Percentiles rank a stretch among this genome's conserved stretches.
Evolutionary conservation across 345 rosid species (phyloP).

Genomic region (Firmiana major): DNA sequence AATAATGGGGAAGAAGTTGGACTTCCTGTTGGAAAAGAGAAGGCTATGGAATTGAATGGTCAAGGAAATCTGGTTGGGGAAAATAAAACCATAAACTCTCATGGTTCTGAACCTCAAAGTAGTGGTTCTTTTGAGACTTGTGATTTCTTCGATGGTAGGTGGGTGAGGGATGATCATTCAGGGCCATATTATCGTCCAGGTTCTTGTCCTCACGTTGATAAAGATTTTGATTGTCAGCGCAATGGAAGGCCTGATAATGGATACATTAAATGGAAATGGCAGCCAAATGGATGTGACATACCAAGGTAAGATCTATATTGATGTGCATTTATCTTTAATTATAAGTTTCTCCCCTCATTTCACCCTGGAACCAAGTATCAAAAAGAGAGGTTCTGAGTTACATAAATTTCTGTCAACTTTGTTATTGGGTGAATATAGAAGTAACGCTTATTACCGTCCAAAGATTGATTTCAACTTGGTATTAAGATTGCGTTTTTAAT

Average conservation of each 20-base stretch:
- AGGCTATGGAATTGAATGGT: not conserved
- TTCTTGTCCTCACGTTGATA: slow-evolving; percentile 78
- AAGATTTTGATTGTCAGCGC: slow-evolving; percentile 25
- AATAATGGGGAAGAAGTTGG: slow-evolving; percentile 4
- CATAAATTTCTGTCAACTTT: not conserved
- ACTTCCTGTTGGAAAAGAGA: slow-evolving; percentile 15
- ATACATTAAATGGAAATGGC: slow-evolving; percentile 77
- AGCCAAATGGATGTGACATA: slow-evolving; percentile 66
- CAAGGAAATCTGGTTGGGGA: slow-evolving; percentile 1
- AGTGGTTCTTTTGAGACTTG: slow-evolving; percentile 35
- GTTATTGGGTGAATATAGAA: not conserved
- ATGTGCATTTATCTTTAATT: not conserved
- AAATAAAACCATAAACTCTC: not conserved
- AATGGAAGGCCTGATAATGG: slow-evolving; percentile 60
- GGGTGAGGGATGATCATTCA: slow-evolving; percentile 62
- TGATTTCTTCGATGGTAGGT: slow-evolving; percentile 71
- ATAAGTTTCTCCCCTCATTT: not conserved
- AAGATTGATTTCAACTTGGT: too few species aligned
- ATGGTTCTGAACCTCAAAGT: not conserved
- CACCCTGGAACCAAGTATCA: not conserved
- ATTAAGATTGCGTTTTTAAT: not conserved
- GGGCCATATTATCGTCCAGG: slow-evolving; percentile 70
- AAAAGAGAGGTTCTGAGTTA: not conserved
- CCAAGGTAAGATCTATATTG: slow-evolving; percentile 43
- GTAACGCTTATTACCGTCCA: not conserved